Evolutionary conservation across 169 alveolate genomes (phyloP).

Genomic region (Plasmodium adleri): DNA sequence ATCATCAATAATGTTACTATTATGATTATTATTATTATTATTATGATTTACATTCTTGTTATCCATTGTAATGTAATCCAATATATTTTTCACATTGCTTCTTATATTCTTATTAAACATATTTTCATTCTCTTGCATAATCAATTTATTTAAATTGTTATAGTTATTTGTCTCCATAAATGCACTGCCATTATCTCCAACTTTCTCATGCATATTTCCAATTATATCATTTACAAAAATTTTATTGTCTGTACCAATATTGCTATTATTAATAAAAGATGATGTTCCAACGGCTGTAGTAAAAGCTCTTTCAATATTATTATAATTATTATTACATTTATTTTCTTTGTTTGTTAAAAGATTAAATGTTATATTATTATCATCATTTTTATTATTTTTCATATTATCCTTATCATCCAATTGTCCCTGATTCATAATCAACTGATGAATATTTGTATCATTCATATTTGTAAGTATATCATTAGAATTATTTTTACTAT

Average conservation of each 20-base stretch:
- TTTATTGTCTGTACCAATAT: background rate
- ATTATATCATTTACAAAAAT: background rate
- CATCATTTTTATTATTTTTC: background rate
- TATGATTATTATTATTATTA: background rate
- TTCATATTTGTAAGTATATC: background rate
- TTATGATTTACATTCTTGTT: background rate
- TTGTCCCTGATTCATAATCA: background rate
- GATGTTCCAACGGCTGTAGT: background rate
- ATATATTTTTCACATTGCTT: background rate
- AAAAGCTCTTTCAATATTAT: background rate
- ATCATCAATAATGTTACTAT: slow-evolving; percentile 1
- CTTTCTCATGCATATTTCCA: background rate
- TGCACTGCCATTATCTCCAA: background rate
- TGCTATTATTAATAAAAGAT: background rate
- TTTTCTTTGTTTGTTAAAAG: background rate
- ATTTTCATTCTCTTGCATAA: background rate
- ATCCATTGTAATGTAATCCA: background rate
- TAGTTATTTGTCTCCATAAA: background rate
- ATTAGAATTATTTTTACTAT: background rate
- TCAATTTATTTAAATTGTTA: slow-evolving; percentile 1
- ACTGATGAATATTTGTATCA: background rate
- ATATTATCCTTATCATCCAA: slow-evolving; percentile 17
- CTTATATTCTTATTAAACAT: background rate
- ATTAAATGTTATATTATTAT: slow-evolving; percentile 1
- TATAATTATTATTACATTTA: background rate